Conservation (phyloP, 192 early-diverging fungal genomes). For the Backusella parvicylindrica region DNA sequence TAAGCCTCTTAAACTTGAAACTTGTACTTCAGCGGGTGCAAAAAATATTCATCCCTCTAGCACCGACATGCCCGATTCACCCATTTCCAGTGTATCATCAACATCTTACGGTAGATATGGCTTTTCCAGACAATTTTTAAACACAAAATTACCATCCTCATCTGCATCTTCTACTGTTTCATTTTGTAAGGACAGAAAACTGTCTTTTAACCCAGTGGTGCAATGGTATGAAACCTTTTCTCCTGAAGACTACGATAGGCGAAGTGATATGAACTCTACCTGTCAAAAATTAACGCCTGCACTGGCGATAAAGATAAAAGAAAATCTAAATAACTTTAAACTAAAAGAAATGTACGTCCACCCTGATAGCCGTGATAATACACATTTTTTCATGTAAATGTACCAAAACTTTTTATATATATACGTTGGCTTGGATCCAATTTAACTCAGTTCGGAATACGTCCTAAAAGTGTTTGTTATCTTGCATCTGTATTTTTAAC, state of each 20-base stretch:
- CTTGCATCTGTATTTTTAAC: background rate
- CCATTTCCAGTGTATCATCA: constrained; percentile 5
- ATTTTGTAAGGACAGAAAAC: background rate
- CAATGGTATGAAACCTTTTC: constrained; percentile 60
- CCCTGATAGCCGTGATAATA: constrained; percentile 65
- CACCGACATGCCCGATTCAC: background rate
- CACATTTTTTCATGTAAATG: constrained; percentile 66
- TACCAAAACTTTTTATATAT: background rate
- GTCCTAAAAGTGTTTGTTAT: background rate
- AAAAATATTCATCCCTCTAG: background rate
- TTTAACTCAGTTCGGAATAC: background rate
- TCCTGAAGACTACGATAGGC: constrained; percentile 82
- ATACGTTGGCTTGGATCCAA: background rate
- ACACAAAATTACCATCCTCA: background rate
- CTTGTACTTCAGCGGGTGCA: background rate
- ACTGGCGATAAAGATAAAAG: constrained; percentile 83
- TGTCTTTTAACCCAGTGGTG: background rate
- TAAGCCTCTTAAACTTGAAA: background rate
- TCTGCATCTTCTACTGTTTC: constrained; percentile 14
- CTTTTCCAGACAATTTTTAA: background rate
- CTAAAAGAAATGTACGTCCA: constrained; percentile 89
- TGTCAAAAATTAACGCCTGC: constrained; percentile 81
- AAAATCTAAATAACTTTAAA: constrained; percentile 95
- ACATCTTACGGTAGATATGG: background rate
- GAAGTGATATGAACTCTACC: constrained; percentile 75